These are phyloP conservation scores for Houttuynia cordata DNA, from an alignment of 164 flowering plant genomes.

Conservation along the genomic window DNA sequence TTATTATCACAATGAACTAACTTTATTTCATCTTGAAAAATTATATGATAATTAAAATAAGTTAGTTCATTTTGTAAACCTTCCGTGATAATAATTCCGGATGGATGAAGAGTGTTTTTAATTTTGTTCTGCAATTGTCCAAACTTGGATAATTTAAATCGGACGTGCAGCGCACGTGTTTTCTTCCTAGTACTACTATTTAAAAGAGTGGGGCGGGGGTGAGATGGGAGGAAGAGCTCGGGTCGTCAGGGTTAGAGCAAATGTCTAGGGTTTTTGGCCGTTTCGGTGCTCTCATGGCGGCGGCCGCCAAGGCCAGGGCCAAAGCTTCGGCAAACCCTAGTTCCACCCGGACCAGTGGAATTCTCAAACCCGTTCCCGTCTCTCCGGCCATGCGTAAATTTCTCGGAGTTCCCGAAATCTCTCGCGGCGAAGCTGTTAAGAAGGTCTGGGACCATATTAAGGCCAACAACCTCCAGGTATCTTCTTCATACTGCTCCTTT, in stretches of 20 bases:
- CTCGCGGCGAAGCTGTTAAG: slow-evolving; percentile 55
- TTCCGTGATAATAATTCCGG: too few relatives aligned
- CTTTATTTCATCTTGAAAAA: too few relatives aligned
- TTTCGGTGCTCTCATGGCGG: slow-evolving; percentile 10
- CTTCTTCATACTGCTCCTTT: background rate
- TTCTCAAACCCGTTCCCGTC: slow-evolving; percentile 23
- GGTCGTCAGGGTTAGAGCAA: too few relatives aligned
- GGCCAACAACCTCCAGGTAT: slow-evolving; percentile 57
- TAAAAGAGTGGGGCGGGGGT: background rate
- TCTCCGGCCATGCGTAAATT: slow-evolving; percentile 39
- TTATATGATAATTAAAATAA: too few relatives aligned
- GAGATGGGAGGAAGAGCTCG: background rate
- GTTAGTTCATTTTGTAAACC: too few relatives aligned
- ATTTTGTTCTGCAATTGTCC: too few relatives aligned
- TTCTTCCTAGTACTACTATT: too few relatives aligned
- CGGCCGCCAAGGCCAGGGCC: slow-evolving; percentile 1
- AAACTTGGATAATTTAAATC: too few relatives aligned
- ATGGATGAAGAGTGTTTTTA: too few relatives aligned
- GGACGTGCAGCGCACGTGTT: too few relatives aligned
- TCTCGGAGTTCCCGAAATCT: slow-evolving; percentile 37
- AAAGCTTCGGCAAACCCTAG: background rate
- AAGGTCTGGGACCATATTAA: slow-evolving; percentile 70
- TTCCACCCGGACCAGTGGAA: slow-evolving; percentile 8
- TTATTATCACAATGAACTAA: too few relatives aligned
- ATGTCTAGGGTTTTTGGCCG: slow-evolving; percentile 8